A percentile compares a stretch with the other conserved stretches of the same genome.
Conservation (phyloP, 73 alveolate genomes). For the Tetrahymena thermophila region DNA sequence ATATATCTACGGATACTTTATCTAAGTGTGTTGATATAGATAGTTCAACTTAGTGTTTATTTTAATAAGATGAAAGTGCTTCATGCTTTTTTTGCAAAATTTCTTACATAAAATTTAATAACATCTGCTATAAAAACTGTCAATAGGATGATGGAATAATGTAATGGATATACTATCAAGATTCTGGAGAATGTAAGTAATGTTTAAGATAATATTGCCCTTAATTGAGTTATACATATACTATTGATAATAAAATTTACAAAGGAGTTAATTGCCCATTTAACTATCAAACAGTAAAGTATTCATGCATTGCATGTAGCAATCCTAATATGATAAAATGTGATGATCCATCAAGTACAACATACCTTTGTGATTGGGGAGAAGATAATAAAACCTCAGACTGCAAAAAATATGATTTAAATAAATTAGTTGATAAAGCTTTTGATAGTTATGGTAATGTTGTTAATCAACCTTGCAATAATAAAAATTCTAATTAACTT, state of each 20-base stretch:
- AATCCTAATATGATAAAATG: not conserved
- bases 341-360: not conserved
- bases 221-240: not conserved
- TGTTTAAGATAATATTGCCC: not conserved
- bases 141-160: too few relatives aligned
- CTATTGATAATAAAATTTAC: not conserved
- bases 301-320: not conserved
- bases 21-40: not conserved
- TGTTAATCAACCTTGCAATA: not conserved
- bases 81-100: not conserved
- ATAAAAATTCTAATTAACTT: not conserved
- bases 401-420: not conserved
- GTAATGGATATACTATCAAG: too few relatives aligned
- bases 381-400: not conserved
- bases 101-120: too few relatives aligned
- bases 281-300: not conserved
- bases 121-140: too few relatives aligned
- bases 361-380: not conserved
- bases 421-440: not conserved
- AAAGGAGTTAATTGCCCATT: not conserved
- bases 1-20: not conserved
- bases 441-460: not conserved
- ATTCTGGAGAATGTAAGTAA: not conserved
- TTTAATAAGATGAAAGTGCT: not conserved
- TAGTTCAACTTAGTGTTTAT: not conserved